Conservation (phyloP, 768 basidiomycete genomes). For the Boletus insuetus region DNA sequence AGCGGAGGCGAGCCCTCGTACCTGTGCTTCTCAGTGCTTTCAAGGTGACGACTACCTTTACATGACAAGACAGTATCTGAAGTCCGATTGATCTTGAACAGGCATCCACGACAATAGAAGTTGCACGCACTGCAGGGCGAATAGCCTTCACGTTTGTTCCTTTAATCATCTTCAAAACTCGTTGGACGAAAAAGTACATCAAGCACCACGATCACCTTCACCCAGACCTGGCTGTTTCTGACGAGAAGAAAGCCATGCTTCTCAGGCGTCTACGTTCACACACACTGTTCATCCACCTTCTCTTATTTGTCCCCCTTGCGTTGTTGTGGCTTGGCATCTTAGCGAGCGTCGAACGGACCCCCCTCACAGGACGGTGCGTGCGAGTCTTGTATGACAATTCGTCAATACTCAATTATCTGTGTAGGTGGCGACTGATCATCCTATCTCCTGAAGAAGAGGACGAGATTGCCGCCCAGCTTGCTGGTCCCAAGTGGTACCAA, state of each 20-base stretch:
- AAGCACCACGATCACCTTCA: constrained; percentile 39
- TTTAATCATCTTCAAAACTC: constrained; percentile 58
- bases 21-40: constrained; percentile 58
- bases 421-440: constrained; percentile 82
- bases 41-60: constrained; percentile 43
- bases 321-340: constrained; percentile 69
- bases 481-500: constrained; percentile 82
- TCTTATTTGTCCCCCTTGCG: constrained; percentile 58
- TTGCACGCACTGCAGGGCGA: constrained; percentile 67
- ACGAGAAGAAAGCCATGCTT: constrained; percentile 49
- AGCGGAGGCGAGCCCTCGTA: too few relatives aligned
- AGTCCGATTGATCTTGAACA: constrained; percentile 24
- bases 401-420: constrained; percentile 2
- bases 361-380: constrained; percentile 79
- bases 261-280: constrained; percentile 48
- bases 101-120: constrained; percentile 71
- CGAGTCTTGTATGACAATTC: neutral
- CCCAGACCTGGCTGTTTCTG: constrained; percentile 44
- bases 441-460: constrained; percentile 94
- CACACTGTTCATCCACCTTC: constrained; percentile 48
- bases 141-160: constrained; percentile 77
- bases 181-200: constrained; percentile 49
- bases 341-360: constrained; percentile 73
- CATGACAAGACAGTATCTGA: neutral
- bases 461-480: constrained; percentile 76